Base-by-base conservation (phyloP, 768 basidiomycete species). In the Calocera viscosa region DNA sequence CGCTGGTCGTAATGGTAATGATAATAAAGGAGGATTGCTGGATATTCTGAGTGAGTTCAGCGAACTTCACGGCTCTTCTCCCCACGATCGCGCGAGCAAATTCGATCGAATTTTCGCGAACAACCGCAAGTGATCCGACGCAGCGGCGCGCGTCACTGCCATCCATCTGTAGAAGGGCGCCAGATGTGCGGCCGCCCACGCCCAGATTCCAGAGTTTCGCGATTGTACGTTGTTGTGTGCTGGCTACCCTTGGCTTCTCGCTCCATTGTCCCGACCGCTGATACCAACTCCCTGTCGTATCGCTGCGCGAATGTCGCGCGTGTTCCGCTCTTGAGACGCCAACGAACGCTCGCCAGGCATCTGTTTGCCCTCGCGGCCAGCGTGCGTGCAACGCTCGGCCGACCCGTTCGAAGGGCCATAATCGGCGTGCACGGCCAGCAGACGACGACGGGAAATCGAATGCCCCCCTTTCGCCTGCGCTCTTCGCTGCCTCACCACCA, bases 371-470 rank as follows among this genome's bases (percentile, higher is more conserved):
- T 47, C 14, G 35, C 5, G 43, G 43, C 5, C 24, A 19, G 8
- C 43, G 43, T 47, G 24, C 43, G 19, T 47, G 16, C 43, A 19
- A 19, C 43, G 35, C 14, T 38, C 43, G 16, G 43, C 24, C 43
- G 3, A 7, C 24, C 24, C 43, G 19, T 19, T 19, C 43, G 19
- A 47, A 17, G 19, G 43, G 43, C 8, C 35, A 68, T 60, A n/a
- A n/a, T n/a, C n/a, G n/a, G n/a, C n/a, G n/a, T n/a, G n/a, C 28
- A 38, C 65, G 41, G 63, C 30, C 41, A 67, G 30, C 40, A n/a
- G 43, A 47, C 43, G 43, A 47, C 53, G 53, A 60, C 53, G 53
- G 53, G 30, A 60, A 60, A 60, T 60, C 53, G 35, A 60, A 60
- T 28, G 53, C 53, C 53, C 53, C 53, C n/a, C n/a, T n/a, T 60